Conservation (phyloP, 2,329 filamentous ascomycete genomes). For the Curvularia sp. region DNA sequence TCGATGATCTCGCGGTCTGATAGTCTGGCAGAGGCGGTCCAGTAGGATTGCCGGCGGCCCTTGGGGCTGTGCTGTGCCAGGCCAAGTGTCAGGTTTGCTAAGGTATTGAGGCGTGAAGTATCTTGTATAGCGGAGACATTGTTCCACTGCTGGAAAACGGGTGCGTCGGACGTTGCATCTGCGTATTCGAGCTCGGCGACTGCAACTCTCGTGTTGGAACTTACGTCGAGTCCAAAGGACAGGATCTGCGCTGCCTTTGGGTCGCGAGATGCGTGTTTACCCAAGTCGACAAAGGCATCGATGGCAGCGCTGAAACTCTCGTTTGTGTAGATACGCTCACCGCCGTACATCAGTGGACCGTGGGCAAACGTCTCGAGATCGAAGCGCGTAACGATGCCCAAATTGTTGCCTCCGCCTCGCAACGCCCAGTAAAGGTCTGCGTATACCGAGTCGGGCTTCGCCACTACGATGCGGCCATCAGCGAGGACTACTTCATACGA, state of each 20-base stretch:
- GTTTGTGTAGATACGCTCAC: conserved; percentile 12
- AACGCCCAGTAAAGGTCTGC: conserved; percentile 35
- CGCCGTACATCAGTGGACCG: conserved; percentile 16
- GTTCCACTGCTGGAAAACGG: too few relatives aligned
- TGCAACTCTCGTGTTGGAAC: conserved; percentile 7
- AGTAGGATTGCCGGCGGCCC: too few relatives aligned
- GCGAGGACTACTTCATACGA: conserved; percentile 43
- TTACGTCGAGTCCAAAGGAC: conserved; percentile 1
- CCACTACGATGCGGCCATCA: conserved; percentile 11
- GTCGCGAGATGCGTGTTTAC: conserved; percentile 2
- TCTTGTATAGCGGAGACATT: too few relatives aligned
- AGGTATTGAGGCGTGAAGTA: too few relatives aligned
- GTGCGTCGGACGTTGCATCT: too few relatives aligned
- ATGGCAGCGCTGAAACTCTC: conserved; percentile 25
- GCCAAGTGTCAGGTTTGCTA: too few relatives aligned
- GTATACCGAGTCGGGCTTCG: background rate
- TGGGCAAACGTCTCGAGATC: conserved; percentile 26
- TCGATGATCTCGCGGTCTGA: too few relatives aligned
- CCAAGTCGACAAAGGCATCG: conserved; percentile 22
- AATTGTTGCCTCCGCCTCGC: conserved; percentile 40
- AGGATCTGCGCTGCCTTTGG: conserved; percentile 15
- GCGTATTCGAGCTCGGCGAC: too few relatives aligned
- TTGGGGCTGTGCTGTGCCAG: too few relatives aligned
- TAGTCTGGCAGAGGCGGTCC: too few relatives aligned
- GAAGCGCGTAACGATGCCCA: conserved; percentile 41